phyloP scores from a whole-genome alignment of 2,329 filamentous ascomycete species.

The Diaporthe nobilis region DNA sequence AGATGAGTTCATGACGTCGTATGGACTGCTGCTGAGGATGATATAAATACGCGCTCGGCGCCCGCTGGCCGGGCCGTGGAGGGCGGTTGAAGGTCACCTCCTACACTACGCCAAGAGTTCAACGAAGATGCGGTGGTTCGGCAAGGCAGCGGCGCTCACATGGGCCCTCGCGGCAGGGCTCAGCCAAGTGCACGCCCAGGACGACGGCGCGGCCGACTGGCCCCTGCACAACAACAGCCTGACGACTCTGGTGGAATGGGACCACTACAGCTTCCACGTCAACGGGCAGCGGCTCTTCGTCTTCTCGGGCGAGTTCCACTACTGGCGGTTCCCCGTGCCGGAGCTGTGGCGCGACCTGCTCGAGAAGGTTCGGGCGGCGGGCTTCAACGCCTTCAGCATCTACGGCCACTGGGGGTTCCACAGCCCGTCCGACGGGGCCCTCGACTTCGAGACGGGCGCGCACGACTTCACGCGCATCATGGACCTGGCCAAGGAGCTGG shows the following conservation, averaged over 20 bases:
- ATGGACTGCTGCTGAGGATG: not conserved
- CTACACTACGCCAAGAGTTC: conserved; percentile 2
- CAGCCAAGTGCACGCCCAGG: conserved; percentile 24
- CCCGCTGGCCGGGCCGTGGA: not conserved
- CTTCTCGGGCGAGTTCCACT: conserved; percentile 61
- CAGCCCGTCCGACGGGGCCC: conserved; percentile 50
- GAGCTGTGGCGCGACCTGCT: conserved; percentile 58
- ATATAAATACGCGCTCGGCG: conserved; percentile 25
- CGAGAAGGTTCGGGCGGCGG: conserved; percentile 59
- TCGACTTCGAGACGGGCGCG: conserved; percentile 66
- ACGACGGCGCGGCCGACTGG: conserved; percentile 40
- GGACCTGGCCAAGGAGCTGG: conserved; percentile 66
- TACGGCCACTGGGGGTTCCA: conserved; percentile 60
- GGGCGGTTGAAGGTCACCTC: too few species aligned
- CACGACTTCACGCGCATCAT: conserved; percentile 67
- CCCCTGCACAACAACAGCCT: conserved; percentile 43
- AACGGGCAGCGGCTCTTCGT: conserved; percentile 58
- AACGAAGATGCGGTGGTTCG: conserved; percentile 23
- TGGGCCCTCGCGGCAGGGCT: conserved; percentile 36
- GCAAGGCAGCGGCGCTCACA: conserved; percentile 24
- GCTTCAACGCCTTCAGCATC: conserved; percentile 60
- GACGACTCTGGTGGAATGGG: conserved; percentile 48
- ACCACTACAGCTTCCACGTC: conserved; percentile 57
- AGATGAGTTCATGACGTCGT: not conserved
- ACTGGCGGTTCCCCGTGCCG: conserved; percentile 58